Conservation (phyloP, 2,329 filamentous ascomycete species). For the Dryadomyces sulphureus region DNA sequence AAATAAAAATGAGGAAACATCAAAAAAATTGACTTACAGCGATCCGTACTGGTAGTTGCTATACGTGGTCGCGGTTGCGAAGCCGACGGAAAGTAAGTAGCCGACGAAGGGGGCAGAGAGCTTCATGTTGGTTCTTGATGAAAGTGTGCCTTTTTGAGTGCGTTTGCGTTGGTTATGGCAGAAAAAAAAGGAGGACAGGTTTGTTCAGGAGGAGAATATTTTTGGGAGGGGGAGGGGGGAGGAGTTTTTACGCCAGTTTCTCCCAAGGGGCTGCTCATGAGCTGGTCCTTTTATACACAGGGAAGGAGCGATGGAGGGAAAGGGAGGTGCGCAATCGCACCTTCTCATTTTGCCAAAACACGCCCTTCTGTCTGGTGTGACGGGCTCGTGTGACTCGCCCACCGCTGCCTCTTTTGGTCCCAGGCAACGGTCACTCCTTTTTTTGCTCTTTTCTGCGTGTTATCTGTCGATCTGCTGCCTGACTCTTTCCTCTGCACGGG, state of each 20-base stretch:
- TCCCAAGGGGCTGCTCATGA: no score
- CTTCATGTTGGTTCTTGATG: background rate
- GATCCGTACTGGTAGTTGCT: background rate
- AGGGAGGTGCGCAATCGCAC: background rate
- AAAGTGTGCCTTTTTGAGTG: background rate
- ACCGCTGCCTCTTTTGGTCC: no score
- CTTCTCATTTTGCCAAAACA: background rate
- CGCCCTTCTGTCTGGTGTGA: background rate
- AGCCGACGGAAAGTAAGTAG: background rate
- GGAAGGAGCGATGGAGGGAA: background rate
- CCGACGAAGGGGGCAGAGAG: background rate
- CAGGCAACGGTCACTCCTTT: no score
- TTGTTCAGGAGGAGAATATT: no score
- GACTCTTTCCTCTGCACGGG: no score
- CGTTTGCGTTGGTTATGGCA: no score
- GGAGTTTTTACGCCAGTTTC: no score
- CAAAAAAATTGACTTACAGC: no score
- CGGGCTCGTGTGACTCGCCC: background rate
- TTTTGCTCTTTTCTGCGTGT: no score
- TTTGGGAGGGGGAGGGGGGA: no score
- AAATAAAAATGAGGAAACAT: background rate
- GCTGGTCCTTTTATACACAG: background rate
- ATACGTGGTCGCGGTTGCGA: background rate
- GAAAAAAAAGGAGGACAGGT: no score
- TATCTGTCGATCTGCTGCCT: no score